Percentiles rank a stretch among this genome's conserved stretches.
Evolutionary conservation across 352 stramenopile genomes (phyloP).

Genomic region (Phytophthora brassicae): DNA sequence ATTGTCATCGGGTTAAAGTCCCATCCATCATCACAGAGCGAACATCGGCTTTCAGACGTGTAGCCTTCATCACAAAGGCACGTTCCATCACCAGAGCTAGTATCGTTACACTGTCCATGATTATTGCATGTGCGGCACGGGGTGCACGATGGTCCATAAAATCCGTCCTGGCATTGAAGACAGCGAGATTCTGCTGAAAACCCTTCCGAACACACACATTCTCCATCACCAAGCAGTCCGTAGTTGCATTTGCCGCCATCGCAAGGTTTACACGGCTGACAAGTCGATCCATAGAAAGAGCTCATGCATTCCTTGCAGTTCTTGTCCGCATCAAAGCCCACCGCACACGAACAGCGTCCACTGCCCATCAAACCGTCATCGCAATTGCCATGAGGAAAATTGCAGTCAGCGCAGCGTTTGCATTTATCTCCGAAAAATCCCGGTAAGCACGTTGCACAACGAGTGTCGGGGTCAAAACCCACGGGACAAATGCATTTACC

Average conservation of each 20-base stretch:
- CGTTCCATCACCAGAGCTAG: constrained; percentile 54
- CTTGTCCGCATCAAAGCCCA: constrained; percentile 68
- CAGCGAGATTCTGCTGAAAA: constrained; percentile 76
- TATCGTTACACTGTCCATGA: constrained; percentile 81
- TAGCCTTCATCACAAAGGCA: constrained; percentile 89
- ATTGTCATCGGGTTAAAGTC: constrained; percentile 89
- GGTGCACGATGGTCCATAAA: constrained; percentile 78
- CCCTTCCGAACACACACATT: constrained; percentile 80
- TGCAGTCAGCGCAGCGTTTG: constrained; percentile 74
- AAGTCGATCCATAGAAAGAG: constrained; percentile 76
- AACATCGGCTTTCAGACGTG: constrained; percentile 68
- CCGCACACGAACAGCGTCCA: constrained; percentile 82
- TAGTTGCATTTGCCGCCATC: constrained; percentile 82
- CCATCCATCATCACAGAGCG: constrained; percentile 82
- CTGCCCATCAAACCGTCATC: constrained; percentile 80
- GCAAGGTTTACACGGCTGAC: constrained; percentile 77
- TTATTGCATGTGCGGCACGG: constrained; percentile 83
- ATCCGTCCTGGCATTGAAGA: constrained; percentile 68
- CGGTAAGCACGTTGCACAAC: constrained; percentile 79
- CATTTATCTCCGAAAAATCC: constrained; percentile 75
- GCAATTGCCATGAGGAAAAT: constrained; percentile 85
- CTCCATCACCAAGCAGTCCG: constrained; percentile 68
- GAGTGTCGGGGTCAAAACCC: constrained; percentile 74
- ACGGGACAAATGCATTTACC: constrained; percentile 72
- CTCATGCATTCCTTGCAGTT: constrained; percentile 87